phyloP scores from a whole-genome alignment of 2,329 filamentous ascomycete genomes.

The Reticulascus tulasneorum region DNA sequence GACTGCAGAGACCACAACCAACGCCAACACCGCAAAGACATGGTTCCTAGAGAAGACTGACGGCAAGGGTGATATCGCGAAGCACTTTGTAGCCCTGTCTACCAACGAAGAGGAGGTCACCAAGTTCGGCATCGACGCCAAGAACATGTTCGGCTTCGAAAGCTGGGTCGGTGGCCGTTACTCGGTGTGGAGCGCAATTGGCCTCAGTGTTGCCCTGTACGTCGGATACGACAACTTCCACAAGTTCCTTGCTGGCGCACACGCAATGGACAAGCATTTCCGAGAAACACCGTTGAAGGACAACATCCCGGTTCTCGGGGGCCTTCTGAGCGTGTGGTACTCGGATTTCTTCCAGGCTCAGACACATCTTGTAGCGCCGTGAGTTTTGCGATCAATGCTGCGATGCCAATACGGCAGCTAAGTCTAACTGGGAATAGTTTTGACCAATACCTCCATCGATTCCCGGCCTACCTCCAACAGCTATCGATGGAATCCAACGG shows the following conservation, averaged over 20 bases:
- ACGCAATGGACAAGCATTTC: slow-evolving; percentile 99
- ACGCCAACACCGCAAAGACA: slow-evolving; percentile 92
- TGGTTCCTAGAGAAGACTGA: slow-evolving; percentile 88
- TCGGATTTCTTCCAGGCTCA: slow-evolving; percentile 98
- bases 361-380: slow-evolving; percentile 94
- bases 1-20: slow-evolving; percentile 93
- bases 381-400: slow-evolving; percentile 34
- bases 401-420: no score
- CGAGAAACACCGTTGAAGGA: slow-evolving; percentile 81
- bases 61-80: slow-evolving; percentile 82
- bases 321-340: slow-evolving; percentile 96
- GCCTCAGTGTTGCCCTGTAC: slow-evolving; percentile 88
- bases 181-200: slow-evolving; percentile 98
- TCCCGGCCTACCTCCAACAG: slow-evolving; percentile 98
- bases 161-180: slow-evolving; percentile 98
- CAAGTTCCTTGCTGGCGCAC: slow-evolving; percentile 88
- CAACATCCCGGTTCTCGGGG: slow-evolving; percentile 91
- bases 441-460: slow-evolving; percentile 98
- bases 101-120: slow-evolving; percentile 94
- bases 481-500: slow-evolving; percentile 99
- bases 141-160: slow-evolving; percentile 99
- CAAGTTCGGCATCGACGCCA: slow-evolving; percentile 97
- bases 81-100: slow-evolving; percentile 97
- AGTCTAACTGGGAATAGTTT: slow-evolving; percentile 53
- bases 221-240: slow-evolving; percentile 98